Evolutionary conservation across 176 grass and related monocot species (phyloP).

Genomic region (Elaeis guineensis): DNA sequence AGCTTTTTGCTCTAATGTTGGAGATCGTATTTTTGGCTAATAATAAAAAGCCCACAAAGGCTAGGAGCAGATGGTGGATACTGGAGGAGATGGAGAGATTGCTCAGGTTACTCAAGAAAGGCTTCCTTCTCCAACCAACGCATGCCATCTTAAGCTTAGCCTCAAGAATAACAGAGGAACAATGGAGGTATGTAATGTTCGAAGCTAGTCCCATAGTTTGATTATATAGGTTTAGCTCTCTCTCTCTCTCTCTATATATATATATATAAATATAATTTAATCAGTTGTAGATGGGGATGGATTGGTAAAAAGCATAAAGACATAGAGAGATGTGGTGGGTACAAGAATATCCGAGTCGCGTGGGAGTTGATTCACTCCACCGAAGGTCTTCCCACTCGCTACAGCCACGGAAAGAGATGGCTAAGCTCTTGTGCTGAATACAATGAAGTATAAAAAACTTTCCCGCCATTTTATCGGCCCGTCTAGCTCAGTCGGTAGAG

Average conservation of each 20-base stretch:
- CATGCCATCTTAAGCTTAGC: not conserved
- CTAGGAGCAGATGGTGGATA: not conserved
- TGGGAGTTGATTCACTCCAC: conserved; percentile 3
- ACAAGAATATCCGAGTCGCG: conserved; percentile 1
- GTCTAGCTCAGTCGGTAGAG: too few species aligned
- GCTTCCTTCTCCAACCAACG: not conserved
- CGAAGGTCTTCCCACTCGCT: too few species aligned
- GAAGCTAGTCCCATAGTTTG: too few species aligned
- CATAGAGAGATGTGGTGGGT: not conserved
- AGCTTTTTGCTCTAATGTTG: not conserved
- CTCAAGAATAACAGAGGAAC: not conserved
- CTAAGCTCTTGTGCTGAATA: too few species aligned
- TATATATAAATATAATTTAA: not conserved
- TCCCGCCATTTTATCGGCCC: too few species aligned
- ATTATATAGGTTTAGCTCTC: too few species aligned
- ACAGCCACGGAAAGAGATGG: too few species aligned
- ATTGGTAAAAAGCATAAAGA: conserved; percentile 1
- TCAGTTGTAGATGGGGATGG: not conserved
- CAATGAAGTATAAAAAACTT: too few species aligned
- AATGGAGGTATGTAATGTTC: too few species aligned
- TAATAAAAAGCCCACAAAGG: not conserved
- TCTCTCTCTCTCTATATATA: too few species aligned
- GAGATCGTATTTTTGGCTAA: not conserved
- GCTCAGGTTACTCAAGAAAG: not conserved
- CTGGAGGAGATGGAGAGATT: not conserved